These are phyloP conservation scores for Clarireedia hainanense DNA, from an alignment of 2,329 filamentous ascomycete genomes.

Conservation along the genomic window DNA sequence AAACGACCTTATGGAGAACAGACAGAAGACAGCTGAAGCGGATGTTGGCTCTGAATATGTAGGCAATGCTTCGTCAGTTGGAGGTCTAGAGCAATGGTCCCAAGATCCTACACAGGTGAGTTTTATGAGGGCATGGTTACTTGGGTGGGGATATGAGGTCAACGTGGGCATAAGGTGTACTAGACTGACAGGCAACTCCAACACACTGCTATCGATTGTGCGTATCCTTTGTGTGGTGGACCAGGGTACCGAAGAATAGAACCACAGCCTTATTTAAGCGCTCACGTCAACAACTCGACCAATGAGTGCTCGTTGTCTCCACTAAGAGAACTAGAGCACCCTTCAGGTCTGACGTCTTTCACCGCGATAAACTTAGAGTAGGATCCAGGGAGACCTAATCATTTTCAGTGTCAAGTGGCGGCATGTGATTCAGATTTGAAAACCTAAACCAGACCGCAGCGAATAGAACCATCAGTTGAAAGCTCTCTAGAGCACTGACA, in stretches of 20 bases:
- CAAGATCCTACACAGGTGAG: background rate
- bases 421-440: no score
- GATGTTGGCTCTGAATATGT: constrained; percentile 1
- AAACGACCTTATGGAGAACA: constrained; percentile 1
- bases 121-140: background rate
- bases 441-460: no score
- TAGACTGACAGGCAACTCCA: background rate
- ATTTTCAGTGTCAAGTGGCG: no score
- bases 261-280: constrained; percentile 2
- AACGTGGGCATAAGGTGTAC: background rate
- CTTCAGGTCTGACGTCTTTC: background rate
- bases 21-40: background rate
- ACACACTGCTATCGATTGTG: background rate
- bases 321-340: background rate
- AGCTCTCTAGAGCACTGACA: no score
- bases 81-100: background rate
- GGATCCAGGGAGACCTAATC: background rate
- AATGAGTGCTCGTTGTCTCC: background rate
- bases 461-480: no score
- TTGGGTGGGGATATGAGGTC: background rate
- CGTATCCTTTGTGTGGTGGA: background rate
- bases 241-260: background rate
- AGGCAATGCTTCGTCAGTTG: background rate
- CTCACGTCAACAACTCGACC: background rate
- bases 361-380: background rate